A percentile compares a stretch with the other conserved stretches of the same genome.
phyloP scores from a whole-genome alignment of 2,329 filamentous ascomycete species.

The Tolypocladium amazonense region DNA sequence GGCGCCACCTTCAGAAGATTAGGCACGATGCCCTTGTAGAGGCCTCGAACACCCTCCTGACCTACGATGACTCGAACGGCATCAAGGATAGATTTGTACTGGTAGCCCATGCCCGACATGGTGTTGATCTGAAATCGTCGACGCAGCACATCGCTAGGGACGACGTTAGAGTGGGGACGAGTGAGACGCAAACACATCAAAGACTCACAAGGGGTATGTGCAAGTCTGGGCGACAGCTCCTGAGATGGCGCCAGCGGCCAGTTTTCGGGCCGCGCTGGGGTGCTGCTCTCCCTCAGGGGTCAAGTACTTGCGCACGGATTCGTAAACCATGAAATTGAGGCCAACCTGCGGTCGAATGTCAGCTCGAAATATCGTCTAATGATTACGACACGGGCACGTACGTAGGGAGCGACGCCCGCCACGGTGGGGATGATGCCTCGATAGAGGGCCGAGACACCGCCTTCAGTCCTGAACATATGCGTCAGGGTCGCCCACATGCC shows the following conservation, averaged over 20 bases:
- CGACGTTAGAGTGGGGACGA: slow-evolving; percentile 7
- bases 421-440: slow-evolving; percentile 89
- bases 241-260: slow-evolving; percentile 85
- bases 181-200: not conserved
- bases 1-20: slow-evolving; percentile 95
- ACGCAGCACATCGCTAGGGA: slow-evolving; percentile 70
- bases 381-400: slow-evolving; percentile 22
- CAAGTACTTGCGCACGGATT: slow-evolving; percentile 71
- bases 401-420: slow-evolving; percentile 91
- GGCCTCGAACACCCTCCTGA: slow-evolving; percentile 72
- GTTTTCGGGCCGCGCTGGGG: slow-evolving; percentile 67
- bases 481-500: slow-evolving; percentile 85
- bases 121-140: slow-evolving; percentile 97
- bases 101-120: slow-evolving; percentile 96
- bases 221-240: slow-evolving; percentile 93
- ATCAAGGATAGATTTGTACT: slow-evolving; percentile 80
- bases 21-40: slow-evolving; percentile 94
- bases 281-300: slow-evolving; percentile 83
- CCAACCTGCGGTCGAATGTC: slow-evolving; percentile 53
- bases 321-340: slow-evolving; percentile 98
- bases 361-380: slow-evolving; percentile 1
- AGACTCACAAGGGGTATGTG: slow-evolving; percentile 89
- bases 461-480: slow-evolving; percentile 84
- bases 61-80: slow-evolving; percentile 71
- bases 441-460: slow-evolving; percentile 77